Evolutionary conservation across 2,329 filamentous ascomycete genomes (phyloP), one percentile per base, ranked within the genome.

Genomic region (Monosporascus sp.): DNA sequence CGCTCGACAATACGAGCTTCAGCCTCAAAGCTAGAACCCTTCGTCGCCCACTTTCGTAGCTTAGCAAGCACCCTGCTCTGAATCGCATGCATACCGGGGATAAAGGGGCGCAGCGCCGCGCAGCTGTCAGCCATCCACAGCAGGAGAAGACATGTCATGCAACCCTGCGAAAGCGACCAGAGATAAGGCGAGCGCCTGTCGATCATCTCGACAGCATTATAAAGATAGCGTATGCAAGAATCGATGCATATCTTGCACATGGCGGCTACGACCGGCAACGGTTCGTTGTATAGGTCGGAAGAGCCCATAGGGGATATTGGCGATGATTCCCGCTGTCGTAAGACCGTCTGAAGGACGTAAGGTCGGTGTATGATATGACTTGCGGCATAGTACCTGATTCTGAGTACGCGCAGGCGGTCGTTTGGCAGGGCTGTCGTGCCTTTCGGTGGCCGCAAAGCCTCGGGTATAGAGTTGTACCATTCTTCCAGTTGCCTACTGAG

Each of bases 341-440:
- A 53, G 8, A 65, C 62, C 6, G 64, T 57, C 31, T 58, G 60
- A 11, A 71, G 59, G 3, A 72, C 57, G 56, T 86, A 83, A 1
- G 85, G 86, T 27, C 86, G 78, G 62, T 88, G 78, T 54, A 88
- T 86, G 60, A 90, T 81, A 59, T 89, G 88, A 20, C 78, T 76
- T 1, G 83, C 85, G 51, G 85, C 85, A 61, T 87, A 89, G 64
- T 89, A 90, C 61, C 89, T 88, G 5, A 83, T 82, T 39, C 86
- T 79, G 59, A 90, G 74, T n/a, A 86, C 83, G 31, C 78, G 75
- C 38, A 87, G 83, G 54, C 89, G 85, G 54, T 89, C 80, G 3
- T 70, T 69, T 1, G 83, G 72, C 8, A 83, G 79, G 2, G 72
- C 71, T 46, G 86, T 80, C 1, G 68, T 64, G 48, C 87, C 84